These are phyloP conservation scores for Xylaria arbuscula DNA, from an alignment of 2,329 filamentous ascomycete species.

Conservation along the genomic window DNA sequence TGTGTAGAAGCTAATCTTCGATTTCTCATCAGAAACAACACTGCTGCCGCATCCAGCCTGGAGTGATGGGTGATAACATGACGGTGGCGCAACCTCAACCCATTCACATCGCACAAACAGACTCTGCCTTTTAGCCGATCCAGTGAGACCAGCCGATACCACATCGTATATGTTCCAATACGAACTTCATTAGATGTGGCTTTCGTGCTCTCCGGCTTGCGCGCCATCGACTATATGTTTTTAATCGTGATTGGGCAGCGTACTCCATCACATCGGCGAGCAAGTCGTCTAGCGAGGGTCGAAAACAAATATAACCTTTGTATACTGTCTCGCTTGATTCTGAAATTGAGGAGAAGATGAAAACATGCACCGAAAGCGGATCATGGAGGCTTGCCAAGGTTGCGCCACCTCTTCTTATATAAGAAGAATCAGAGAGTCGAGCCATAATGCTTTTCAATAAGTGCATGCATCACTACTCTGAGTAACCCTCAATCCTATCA, in stretches of 20 bases:
- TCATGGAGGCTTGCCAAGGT: background rate
- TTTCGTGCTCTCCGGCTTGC: conserved; percentile 1
- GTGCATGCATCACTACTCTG: background rate
- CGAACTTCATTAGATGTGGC: conserved; percentile 17
- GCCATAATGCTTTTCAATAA: background rate
- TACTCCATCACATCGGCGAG: background rate
- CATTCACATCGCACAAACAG: conserved; percentile 10
- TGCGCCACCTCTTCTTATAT: background rate
- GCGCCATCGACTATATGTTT: background rate
- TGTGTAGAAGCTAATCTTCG: background rate
- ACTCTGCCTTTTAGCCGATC: conserved; percentile 22
- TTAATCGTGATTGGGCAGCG: conserved; percentile 6
- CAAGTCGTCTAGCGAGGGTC: background rate
- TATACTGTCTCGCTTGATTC: background rate
- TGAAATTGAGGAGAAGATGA: background rate
- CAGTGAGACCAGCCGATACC: conserved; percentile 18
- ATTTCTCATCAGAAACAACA: background rate
- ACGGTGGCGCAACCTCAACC: conserved; percentile 11
- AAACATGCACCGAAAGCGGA: background rate
- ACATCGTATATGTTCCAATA: conserved; percentile 31
- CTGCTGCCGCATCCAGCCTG: background rate
- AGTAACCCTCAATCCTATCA: background rate
- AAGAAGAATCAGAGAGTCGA: background rate
- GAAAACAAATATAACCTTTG: background rate
- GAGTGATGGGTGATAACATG: conserved; percentile 9